phyloP scores from a whole-genome alignment of 2,329 filamentous ascomycete species.

The Aspergillus sp. region DNA sequence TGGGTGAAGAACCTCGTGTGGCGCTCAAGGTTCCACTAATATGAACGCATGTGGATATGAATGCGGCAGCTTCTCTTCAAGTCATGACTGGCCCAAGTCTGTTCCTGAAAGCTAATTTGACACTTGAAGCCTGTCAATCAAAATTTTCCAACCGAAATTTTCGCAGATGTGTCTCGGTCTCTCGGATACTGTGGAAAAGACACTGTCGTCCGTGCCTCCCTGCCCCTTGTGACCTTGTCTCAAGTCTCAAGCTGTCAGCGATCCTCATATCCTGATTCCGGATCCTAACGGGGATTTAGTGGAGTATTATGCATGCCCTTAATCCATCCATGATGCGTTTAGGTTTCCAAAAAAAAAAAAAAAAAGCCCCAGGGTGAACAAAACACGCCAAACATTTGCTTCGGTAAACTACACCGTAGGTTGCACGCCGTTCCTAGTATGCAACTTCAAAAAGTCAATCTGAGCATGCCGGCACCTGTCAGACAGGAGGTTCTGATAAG shows the following conservation, averaged over 20 bases:
- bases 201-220: neutral
- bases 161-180: neutral
- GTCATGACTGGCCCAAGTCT: neutral
- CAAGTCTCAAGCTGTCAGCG: neutral
- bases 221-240: neutral
- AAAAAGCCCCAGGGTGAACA: neutral
- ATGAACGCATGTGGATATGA: neutral
- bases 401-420: neutral
- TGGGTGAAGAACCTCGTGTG: neutral
- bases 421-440: neutral
- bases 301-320: neutral
- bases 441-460: neutral
- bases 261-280: neutral
- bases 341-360: neutral
- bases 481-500: neutral
- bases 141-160: neutral
- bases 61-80: neutral
- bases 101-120: neutral
- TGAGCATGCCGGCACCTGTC: neutral
- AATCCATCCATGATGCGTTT: neutral
- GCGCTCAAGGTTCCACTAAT: neutral
- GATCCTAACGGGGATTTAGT: neutral
- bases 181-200: neutral
- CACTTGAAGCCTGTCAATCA: neutral
- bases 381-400: neutral